A percentile compares a stretch with the other conserved stretches of the same genome.
Evolutionary conservation across 768 basidiomycete genomes (phyloP).

Genomic region (Epithele typhae): DNA sequence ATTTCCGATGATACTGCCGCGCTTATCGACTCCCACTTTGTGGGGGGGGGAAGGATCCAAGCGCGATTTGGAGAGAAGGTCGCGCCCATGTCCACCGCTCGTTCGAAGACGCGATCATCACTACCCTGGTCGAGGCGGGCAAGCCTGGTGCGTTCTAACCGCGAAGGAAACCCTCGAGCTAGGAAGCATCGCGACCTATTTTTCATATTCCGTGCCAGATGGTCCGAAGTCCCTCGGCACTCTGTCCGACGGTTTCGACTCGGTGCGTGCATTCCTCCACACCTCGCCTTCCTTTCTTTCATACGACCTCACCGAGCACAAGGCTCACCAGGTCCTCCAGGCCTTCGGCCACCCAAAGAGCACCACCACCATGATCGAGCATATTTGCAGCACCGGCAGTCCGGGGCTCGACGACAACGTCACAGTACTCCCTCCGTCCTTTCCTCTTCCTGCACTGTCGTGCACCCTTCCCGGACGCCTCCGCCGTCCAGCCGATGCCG

Average conservation of each 20-base stretch:
- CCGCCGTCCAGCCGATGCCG: slow-evolving; percentile 39
- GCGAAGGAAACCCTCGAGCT: slow-evolving; percentile 56
- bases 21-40: too few species aligned
- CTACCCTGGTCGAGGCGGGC: slow-evolving; percentile 64
- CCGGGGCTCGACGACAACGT: slow-evolving; percentile 66
- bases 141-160: slow-evolving; percentile 60
- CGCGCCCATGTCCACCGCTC: slow-evolving; percentile 46
- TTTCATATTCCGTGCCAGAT: slow-evolving; percentile 49
- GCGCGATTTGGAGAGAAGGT: slow-evolving; percentile 55
- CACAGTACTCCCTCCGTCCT: neutral
- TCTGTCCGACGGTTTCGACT: slow-evolving; percentile 69
- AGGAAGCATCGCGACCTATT: slow-evolving; percentile 48
- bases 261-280: slow-evolving; percentile 43
- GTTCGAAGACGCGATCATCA: slow-evolving; percentile 55
- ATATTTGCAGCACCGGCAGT: slow-evolving; percentile 61
- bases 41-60: slow-evolving; percentile 61
- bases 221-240: slow-evolving; percentile 54
- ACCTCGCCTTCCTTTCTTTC: slow-evolving; percentile 23
- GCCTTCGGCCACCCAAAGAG: slow-evolving; percentile 72
- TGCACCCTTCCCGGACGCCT: slow-evolving; percentile 3
- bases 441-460: slow-evolving; percentile 18
- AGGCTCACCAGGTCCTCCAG: slow-evolving; percentile 71
- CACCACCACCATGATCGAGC: slow-evolving; percentile 67
- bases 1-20: too few species aligned
- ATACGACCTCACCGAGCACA: slow-evolving; percentile 77